These are phyloP conservation scores for Hanseniaspora vineae DNA, from an alignment of 805 yeast genomes.

Conservation along the genomic window DNA sequence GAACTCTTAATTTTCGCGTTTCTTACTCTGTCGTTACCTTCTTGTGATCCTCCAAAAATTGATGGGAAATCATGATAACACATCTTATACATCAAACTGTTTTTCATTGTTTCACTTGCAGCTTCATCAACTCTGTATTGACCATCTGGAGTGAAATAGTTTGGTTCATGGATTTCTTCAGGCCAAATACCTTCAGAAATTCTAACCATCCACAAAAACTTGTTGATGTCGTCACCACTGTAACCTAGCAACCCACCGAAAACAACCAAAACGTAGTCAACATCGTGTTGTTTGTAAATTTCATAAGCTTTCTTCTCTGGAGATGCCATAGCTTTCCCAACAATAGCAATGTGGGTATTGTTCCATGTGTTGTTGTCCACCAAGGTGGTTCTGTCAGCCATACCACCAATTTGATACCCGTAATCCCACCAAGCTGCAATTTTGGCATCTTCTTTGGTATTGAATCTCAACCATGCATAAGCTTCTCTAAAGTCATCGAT, in stretches of 20 bases:
- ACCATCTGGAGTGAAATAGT: conserved; percentile 72
- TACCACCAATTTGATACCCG: conserved; percentile 98
- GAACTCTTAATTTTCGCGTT: conserved; percentile 53
- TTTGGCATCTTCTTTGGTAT: conserved; percentile 90
- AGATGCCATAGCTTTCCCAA: conserved; percentile 95
- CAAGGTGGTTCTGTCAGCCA: conserved; percentile 97
- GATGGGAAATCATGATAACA: conserved; percentile 79
- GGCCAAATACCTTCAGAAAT: conserved; percentile 99
- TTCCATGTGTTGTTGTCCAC: conserved; percentile 99
- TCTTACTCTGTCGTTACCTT: conserved; percentile 77
- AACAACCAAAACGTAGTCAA: conserved; percentile 83
- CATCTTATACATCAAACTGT: conserved; percentile 91
- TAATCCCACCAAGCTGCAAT: conserved; percentile 99
- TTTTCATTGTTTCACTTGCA: conserved; percentile 77
- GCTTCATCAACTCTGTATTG: conserved; percentile 76
- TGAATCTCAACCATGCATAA: conserved; percentile 97
- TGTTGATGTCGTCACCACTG: conserved; percentile 93
- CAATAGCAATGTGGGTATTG: conserved; percentile 97
- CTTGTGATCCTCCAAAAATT: conserved; percentile 38
- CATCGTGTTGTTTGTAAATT: conserved; percentile 81
- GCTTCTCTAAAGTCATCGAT: conserved; percentile 99
- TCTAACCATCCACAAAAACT: conserved; percentile 97
- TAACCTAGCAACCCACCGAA: conserved; percentile 92
- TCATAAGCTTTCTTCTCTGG: conserved; percentile 80
- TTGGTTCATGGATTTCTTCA: conserved; percentile 82